Evolutionary conservation across 768 basidiomycete genomes (phyloP), one percentile per base, ranked within the genome.

Genomic region (Exidia glandulosa): DNA sequence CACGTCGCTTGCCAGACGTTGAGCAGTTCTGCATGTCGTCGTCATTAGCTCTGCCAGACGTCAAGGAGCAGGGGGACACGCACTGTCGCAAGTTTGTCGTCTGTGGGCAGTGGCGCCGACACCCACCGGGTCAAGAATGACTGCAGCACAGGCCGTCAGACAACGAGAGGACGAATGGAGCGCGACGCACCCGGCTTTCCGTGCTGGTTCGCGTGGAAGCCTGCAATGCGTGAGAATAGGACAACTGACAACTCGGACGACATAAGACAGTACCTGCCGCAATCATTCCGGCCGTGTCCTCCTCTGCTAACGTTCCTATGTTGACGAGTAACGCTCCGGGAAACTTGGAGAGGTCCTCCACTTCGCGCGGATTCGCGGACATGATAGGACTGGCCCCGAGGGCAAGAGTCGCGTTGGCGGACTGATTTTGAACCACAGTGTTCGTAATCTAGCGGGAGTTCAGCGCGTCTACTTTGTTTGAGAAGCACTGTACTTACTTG

Each of bases 101-200:
- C 94, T 80, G 69, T 82, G 89, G 3, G 71, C 64, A 2, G 88
- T 89, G 1, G 94, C 93, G 5, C 94, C 94, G 0, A 93, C 80
- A 23, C 90, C 94, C 12, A 97, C 94, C 2, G 94, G 94, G 68
- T 96, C 94, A 61, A 95, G 89, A 0, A 96, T 79, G 13, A 96
- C 71, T 0, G 90, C 88, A 66, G 87, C 92, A 64, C 77, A 23
- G 5, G 19, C 76, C 58, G 79, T 79, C 54, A 75, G 68, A 12
- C 16, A 23, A 19, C 23, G 41, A 5, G 19, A 6, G 19, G 19
- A 1, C 6, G 19, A 45, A 10, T 45, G 65, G 93, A 94, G 14
- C 87, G 88, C 62, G 76, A 78, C 50, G 66, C 67, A 16, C 81
- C 80, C 80, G 56, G 23, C 45, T 2, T 57, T 47, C 57, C 7